Percentiles rank a stretch among this genome's conserved stretches.
phyloP scores from a whole-genome alignment of 768 basidiomycete species.

The Pholiota microspora region DNA sequence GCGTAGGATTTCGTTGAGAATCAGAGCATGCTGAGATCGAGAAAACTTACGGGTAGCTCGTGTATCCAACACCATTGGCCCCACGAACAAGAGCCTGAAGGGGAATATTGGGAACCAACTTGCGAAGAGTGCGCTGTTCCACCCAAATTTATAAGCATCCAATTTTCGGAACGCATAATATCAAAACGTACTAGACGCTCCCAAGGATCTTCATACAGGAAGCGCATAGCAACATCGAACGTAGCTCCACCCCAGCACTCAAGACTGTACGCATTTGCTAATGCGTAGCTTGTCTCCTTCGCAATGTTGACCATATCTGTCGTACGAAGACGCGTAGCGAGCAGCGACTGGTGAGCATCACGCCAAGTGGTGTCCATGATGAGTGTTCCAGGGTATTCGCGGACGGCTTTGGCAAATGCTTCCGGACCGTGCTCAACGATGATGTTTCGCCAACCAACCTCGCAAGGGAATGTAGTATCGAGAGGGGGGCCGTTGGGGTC shows the following conservation, averaged over 20 bases:
- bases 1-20: no score
- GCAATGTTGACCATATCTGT: slow-evolving; percentile 98
- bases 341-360: slow-evolving; percentile 96
- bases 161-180: background rate
- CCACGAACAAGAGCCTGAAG: slow-evolving; percentile 98
- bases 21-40: no score
- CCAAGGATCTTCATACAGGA: slow-evolving; percentile 99
- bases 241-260: slow-evolving; percentile 99
- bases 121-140: slow-evolving; percentile 81
- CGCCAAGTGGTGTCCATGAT: slow-evolving; percentile 99
- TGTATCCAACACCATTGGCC: slow-evolving; percentile 98
- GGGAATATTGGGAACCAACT: slow-evolving; percentile 97
- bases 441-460: slow-evolving; percentile 95
- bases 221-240: slow-evolving; percentile 98
- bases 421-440: slow-evolving; percentile 97
- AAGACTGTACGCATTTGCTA: slow-evolving; percentile 93
- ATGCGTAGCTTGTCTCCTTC: slow-evolving; percentile 93
- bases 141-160: background rate
- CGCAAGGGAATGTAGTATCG: slow-evolving; percentile 82
- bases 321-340: slow-evolving; percentile 94
- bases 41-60: slow-evolving; percentile 91
- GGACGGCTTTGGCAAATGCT: slow-evolving; percentile 97
- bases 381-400: slow-evolving; percentile 90
- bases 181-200: slow-evolving; percentile 74
- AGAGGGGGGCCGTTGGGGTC: slow-evolving; percentile 72